phyloP scores from a whole-genome alignment of 2,329 filamentous ascomycete species.

The Aspergillus ustus region DNA sequence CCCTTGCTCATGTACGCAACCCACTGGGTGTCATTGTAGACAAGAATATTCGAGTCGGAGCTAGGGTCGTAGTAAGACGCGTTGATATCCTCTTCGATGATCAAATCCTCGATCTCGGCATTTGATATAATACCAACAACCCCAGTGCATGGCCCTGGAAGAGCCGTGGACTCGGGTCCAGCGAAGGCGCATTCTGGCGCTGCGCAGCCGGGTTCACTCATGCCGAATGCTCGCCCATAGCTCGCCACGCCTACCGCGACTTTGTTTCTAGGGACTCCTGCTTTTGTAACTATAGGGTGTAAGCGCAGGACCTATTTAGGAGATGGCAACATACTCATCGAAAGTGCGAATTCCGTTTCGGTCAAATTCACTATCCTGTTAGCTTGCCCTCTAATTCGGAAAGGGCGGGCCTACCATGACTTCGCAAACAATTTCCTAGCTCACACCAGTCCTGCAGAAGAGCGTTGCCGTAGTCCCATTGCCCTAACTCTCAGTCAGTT shows the following conservation, averaged over 20 bases:
- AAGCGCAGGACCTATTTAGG: not conserved
- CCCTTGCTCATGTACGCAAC: conserved; percentile 11
- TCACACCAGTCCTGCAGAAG: conserved; percentile 28
- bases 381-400: not conserved
- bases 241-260: conserved; percentile 12
- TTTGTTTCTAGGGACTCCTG: conserved; percentile 11
- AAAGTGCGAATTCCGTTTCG: conserved; percentile 13
- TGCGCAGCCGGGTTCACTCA: conserved; percentile 11
- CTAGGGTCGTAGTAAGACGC: conserved; percentile 11
- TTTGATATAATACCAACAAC: conserved; percentile 7
- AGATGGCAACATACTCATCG: conserved; percentile 7
- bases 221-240: conserved; percentile 16
- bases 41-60: conserved; percentile 16
- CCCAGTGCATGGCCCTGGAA: conserved; percentile 5
- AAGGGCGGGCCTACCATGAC: conserved; percentile 29
- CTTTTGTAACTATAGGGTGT: conserved; percentile 13
- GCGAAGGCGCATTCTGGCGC: conserved; percentile 12
- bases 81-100: conserved; percentile 4
- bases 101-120: conserved; percentile 14
- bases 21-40: conserved; percentile 19
- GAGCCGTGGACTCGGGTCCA: conserved; percentile 8
- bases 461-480: conserved; percentile 21
- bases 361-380: conserved; percentile 15
- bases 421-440: conserved; percentile 41
- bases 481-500: not conserved